Conservation (phyloP, 2,329 filamentous ascomycete species). For the Pseudogymnoascus sp. region DNA sequence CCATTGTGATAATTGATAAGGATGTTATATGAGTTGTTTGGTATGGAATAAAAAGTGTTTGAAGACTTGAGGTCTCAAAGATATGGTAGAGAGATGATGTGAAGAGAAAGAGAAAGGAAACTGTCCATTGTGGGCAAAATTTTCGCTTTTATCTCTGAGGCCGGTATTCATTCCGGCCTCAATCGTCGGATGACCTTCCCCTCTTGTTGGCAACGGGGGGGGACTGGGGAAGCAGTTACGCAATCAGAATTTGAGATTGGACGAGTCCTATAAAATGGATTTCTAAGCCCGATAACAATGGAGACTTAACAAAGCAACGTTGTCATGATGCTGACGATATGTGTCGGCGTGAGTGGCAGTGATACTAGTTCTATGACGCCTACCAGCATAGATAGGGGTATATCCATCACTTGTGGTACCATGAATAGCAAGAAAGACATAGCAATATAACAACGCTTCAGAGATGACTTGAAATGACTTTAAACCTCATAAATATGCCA, state of each 20-base stretch:
- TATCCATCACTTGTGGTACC: not conserved
- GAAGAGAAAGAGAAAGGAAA: not conserved
- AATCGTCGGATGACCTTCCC: constrained; percentile 4
- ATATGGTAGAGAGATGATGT: constrained; percentile 1
- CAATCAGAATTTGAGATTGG: not conserved
- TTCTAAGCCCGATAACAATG: not conserved
- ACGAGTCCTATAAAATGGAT: not conserved
- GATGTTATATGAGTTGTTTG: not conserved
- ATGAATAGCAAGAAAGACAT: not conserved
- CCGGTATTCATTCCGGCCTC: constrained; percentile 9
- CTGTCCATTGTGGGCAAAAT: not conserved
- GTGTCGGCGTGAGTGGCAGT: not conserved
- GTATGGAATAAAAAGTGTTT: not conserved
- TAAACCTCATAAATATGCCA: not conserved
- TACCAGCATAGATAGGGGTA: not conserved
- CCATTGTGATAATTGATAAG: constrained; percentile 19
- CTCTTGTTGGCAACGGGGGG: not conserved
- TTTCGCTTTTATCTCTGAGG: constrained; percentile 8
- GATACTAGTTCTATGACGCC: not conserved
- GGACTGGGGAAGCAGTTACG: not conserved
- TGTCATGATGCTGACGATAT: not conserved
- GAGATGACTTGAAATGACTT: constrained; percentile 1
- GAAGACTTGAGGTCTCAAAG: constrained; percentile 5
- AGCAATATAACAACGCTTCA: not conserved
- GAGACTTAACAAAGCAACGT: not conserved